Evolutionary conservation across 2,329 filamentous ascomycete species (phyloP).

Genomic region (Coleophoma eucalyptorum): DNA sequence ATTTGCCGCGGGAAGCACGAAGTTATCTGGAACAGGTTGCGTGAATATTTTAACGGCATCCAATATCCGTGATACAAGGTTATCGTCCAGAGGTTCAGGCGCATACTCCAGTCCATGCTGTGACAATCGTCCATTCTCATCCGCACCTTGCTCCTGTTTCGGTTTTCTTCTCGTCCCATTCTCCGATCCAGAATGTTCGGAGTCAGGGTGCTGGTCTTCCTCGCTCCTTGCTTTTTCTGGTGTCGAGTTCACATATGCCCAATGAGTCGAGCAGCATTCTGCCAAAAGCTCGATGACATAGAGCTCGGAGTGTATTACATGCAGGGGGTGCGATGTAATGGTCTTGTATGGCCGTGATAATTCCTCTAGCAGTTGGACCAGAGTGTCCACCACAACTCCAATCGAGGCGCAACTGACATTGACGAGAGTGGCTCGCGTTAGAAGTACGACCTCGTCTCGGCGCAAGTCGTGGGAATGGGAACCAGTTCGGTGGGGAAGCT

Average conservation of each 20-base stretch:
- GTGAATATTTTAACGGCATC: conserved; percentile 54
- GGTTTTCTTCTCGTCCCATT: conserved; percentile 5
- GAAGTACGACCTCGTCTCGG: conserved; percentile 57
- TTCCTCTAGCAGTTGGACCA: conserved; percentile 55
- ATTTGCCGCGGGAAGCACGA: conserved; percentile 50
- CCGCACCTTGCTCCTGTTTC: conserved; percentile 1
- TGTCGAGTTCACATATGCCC: conserved; percentile 40
- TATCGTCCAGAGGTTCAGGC: conserved; percentile 38
- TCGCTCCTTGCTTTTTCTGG: conserved; percentile 7
- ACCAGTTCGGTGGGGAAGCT: conserved; percentile 63
- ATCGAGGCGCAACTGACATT: conserved; percentile 54
- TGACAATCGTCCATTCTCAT: conserved; percentile 19
- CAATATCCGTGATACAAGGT: conserved; percentile 50
- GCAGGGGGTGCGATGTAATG: conserved; percentile 49
- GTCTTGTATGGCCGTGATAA: conserved; percentile 49
- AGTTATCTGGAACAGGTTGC: conserved; percentile 54
- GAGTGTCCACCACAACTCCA: conserved; percentile 49
- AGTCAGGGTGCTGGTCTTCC: conserved; percentile 15
- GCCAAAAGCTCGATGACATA: conserved; percentile 61
- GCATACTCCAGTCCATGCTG: conserved; percentile 18
- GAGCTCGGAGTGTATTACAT: conserved; percentile 60
- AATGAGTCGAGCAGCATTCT: conserved; percentile 62
- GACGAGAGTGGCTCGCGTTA: conserved; percentile 58
- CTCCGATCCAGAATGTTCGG: conserved; percentile 15
- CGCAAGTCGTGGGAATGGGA: conserved; percentile 50